Evolutionary conservation across 768 basidiomycete species (phyloP).

Genomic region (Suillus cothurnatus): DNA sequence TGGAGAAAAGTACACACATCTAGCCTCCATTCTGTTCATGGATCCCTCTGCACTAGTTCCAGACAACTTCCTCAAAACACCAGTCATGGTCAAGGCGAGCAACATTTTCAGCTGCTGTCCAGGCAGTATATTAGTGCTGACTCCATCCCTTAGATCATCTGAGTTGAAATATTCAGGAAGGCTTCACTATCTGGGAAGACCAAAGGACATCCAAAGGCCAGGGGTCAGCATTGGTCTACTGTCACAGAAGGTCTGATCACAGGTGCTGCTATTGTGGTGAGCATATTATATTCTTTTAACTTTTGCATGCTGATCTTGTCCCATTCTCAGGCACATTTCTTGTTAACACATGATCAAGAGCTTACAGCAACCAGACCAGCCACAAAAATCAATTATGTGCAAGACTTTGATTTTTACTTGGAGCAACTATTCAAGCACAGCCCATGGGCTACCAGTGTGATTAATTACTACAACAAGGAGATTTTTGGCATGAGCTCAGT

Average conservation of each 20-base stretch:
- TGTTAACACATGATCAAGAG: too few species aligned
- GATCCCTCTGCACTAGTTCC: not conserved
- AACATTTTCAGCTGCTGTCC: not conserved
- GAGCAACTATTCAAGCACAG: constrained; percentile 6
- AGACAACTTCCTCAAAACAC: not conserved
- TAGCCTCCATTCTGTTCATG: constrained; percentile 1
- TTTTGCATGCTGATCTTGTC: too few species aligned
- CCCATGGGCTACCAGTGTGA: not conserved
- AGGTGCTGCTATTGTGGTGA: constrained; percentile 3
- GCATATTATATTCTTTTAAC: not conserved
- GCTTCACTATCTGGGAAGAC: not conserved
- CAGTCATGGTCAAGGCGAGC: not conserved
- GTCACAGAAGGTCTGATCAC: not conserved
- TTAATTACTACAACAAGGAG: not conserved
- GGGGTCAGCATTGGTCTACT: constrained; percentile 4
- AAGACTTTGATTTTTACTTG: constrained; percentile 8
- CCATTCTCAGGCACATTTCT: too few species aligned
- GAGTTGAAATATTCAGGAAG: not conserved
- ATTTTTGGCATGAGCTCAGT: not conserved
- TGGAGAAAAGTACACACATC: not conserved
- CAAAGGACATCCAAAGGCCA: constrained; percentile 1
- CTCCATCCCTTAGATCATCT: not conserved
- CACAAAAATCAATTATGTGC: not conserved
- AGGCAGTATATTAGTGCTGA: not conserved
- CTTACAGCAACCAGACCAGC: too few species aligned